Evolutionary conservation across 176 grass and related monocot species (phyloP), one percentile per base, ranked within the genome.

Genomic region (Avena atlantica): DNA sequence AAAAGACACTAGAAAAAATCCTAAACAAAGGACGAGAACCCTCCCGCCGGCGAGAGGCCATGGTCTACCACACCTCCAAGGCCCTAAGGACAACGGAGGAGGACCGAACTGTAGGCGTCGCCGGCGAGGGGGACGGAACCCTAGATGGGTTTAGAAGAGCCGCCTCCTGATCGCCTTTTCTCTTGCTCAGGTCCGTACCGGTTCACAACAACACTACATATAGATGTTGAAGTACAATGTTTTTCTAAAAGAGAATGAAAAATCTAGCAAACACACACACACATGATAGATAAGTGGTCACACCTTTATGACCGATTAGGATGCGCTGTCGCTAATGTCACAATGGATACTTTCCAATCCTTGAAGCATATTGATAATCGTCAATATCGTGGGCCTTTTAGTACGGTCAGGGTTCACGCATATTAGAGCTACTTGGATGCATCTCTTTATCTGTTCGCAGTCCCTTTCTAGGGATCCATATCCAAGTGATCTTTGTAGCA

Each of bases 391-490:
- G 50, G 79, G 79, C 15, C 62, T 81, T 34, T 68, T 68, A 0
- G 62, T 8, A 1, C 78, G 13, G 14, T 65, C 14, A 65, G 6
- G 13, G 5, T 80, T 15, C 59, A 80, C 45, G 45, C 45, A 47
- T 8, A 47, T 47, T 47, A 47, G 63, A 52, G 63, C 80, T 21
- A 55, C 51, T 6, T 69, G 44, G 2, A 69, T 29, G 80, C 63
- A 82, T 69, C 17, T 37, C 34, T 31, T 53, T 69, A 82, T 53
- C 68, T 82, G 62, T 21, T 82, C 9, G 47, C 25, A 82, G 21
- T 52, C 16, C 45, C 51, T 34, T 53, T 31, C 24, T 20, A 21
- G 4, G 7, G 29, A 68, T 16, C 6, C 29, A 34, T 19, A 4
- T 29, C 29, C 66, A 0, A 6, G 31, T 0, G 77, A 4, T 45